Conservation (phyloP, 345 rosid genomes). For the Citrus trifoliata region DNA sequence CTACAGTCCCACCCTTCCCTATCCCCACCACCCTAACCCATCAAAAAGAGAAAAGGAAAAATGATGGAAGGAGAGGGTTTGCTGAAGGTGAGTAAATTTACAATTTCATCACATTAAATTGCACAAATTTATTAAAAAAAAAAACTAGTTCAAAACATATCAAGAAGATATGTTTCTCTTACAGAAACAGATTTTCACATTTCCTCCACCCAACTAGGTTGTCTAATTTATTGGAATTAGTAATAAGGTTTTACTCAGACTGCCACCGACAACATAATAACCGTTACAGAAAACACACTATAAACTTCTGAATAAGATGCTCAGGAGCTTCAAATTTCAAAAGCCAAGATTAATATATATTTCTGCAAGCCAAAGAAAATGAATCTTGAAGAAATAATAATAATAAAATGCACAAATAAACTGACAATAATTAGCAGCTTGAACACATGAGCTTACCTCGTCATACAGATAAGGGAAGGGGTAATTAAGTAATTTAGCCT, state of each 20-base stretch:
- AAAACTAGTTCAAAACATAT: not conserved
- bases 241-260: not conserved
- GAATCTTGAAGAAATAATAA: not conserved
- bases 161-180: not conserved
- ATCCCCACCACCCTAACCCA: not conserved
- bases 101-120: not conserved
- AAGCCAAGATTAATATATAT: not conserved
- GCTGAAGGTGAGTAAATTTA: not conserved
- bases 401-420: not conserved
- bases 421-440: not conserved
- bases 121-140: not conserved
- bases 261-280: not conserved
- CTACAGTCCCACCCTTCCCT: not conserved
- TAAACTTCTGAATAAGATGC: not conserved
- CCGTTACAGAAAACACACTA: not conserved
- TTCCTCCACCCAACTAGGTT: not conserved
- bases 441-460: conserved; percentile 42
- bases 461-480: conserved; percentile 88
- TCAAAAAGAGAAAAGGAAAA: not conserved
- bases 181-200: not conserved
- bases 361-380: not conserved
- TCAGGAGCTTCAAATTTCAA: not conserved
- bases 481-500: conserved; percentile 58
- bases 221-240: not conserved
- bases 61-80: not conserved